Percentiles rank a stretch among this genome's conserved stretches.
Conservation (phyloP, 164 flowering plant genomes). For the Tinospora cordifolia region DNA sequence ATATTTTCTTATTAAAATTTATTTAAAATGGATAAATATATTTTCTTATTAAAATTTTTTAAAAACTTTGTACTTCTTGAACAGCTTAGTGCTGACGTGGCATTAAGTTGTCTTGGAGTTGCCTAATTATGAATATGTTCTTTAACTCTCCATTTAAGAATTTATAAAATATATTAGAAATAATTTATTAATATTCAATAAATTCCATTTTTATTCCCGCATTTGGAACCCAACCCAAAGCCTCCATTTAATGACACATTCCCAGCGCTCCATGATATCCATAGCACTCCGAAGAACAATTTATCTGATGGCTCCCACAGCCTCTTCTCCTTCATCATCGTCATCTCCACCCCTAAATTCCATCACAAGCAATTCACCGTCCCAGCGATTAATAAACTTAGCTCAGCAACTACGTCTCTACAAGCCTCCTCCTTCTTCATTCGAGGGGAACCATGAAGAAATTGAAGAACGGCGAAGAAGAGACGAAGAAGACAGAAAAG, state of each 20-base stretch:
- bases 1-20: too few species aligned
- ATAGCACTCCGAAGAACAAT: not conserved
- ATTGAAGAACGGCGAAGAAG: constrained; percentile 27
- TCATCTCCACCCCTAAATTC: not conserved
- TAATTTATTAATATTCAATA: too few species aligned
- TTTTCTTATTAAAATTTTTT: too few species aligned
- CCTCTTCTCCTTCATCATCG: not conserved
- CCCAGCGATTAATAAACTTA: constrained; percentile 34
- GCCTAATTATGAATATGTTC: too few species aligned
- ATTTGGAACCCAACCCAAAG: not conserved
- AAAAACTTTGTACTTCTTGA: too few species aligned
- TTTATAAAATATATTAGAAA: too few species aligned
- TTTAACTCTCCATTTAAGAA: too few species aligned
- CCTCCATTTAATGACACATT: not conserved
- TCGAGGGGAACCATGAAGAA: constrained; percentile 23
- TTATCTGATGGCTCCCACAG: not conserved
- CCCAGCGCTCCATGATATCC: not conserved
- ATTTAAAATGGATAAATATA: too few species aligned
- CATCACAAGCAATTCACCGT: not conserved
- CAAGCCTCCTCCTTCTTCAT: constrained; percentile 39
- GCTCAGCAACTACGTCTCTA: constrained; percentile 71
- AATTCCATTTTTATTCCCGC: not conserved
- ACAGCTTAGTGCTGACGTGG: too few species aligned
- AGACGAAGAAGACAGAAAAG: constrained; percentile 30
- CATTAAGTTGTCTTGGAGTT: too few species aligned